Conservation (phyloP, 306 rosid species). For the Gleditsia sinensis region DNA sequence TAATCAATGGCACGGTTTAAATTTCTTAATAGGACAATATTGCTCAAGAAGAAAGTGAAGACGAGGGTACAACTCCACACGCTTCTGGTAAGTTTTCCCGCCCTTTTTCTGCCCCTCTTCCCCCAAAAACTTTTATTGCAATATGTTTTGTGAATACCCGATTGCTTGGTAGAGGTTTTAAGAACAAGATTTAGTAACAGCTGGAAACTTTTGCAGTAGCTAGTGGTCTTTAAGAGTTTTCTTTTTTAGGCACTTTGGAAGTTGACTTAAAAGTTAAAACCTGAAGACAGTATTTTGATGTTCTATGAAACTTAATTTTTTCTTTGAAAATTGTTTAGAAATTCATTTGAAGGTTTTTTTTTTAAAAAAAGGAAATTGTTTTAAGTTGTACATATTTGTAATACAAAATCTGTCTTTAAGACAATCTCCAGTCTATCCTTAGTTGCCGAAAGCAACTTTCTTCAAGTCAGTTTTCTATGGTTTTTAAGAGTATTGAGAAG, state of each 20-base stretch:
- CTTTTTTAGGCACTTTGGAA: neutral
- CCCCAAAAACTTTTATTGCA: neutral
- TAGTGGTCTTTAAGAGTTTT: neutral
- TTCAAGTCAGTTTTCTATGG: neutral
- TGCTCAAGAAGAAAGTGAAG: conserved; percentile 80
- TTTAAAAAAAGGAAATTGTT: too few relatives aligned
- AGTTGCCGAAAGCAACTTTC: neutral
- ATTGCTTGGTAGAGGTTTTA: neutral
- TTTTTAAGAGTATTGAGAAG: neutral
- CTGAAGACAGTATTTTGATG: neutral
- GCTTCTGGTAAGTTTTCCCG: conserved; percentile 45
- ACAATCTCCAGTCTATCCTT: neutral
- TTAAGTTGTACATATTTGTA: neutral
- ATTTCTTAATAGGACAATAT: conserved; percentile 75
- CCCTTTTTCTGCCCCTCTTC: neutral
- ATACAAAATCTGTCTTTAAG: neutral
- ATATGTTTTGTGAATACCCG: neutral
- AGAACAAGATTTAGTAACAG: neutral
- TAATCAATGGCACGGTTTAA: conserved; percentile 16
- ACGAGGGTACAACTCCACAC: conserved; percentile 56
- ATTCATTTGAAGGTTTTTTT: neutral
- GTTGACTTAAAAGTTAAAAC: neutral
- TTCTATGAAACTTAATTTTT: neutral
- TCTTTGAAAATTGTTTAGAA: neutral
- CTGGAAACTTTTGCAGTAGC: neutral